A percentile compares a stretch with the other conserved stretches of the same genome.
phyloP scores from a whole-genome alignment of 2,329 filamentous ascomycete species.

The Curvularia verruculosa region DNA sequence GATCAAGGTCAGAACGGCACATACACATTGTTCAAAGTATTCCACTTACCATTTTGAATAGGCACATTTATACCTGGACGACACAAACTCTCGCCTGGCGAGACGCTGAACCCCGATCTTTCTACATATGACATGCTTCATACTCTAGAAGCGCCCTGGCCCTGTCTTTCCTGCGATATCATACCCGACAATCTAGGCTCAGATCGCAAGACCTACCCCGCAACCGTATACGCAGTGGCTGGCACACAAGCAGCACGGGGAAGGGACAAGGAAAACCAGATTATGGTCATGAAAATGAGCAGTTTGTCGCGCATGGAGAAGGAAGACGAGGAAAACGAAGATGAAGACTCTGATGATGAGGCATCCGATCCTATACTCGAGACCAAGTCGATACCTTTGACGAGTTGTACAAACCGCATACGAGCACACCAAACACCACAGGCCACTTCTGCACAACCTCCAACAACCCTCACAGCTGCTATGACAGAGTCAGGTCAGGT shows the following conservation, averaged over 20 bases:
- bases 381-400: constrained; percentile 84
- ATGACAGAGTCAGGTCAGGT: constrained; percentile 92
- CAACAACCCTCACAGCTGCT: constrained; percentile 82
- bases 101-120: constrained; percentile 87
- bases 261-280: constrained; percentile 82
- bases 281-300: constrained; percentile 96
- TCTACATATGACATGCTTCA: constrained; percentile 99
- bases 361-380: constrained; percentile 88
- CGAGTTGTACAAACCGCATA: constrained; percentile 90
- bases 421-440: constrained; percentile 81
- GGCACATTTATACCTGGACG: constrained; percentile 95
- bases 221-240: constrained; percentile 91
- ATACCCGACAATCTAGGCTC: constrained; percentile 85
- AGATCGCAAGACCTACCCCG: constrained; percentile 89
- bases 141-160: constrained; percentile 91
- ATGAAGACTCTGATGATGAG: constrained; percentile 71
- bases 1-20: not conserved
- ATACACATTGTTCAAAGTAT: not conserved
- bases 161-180: constrained; percentile 95
- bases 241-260: constrained; percentile 87
- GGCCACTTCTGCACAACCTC: constrained; percentile 71
- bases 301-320: constrained; percentile 88
- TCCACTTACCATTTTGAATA: constrained; percentile 44
- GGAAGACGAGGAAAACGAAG: constrained; percentile 71
- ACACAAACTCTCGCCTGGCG: constrained; percentile 86